Conservation (phyloP, 352 stramenopile genomes). For the Pseudoperonospora humuli region DNA sequence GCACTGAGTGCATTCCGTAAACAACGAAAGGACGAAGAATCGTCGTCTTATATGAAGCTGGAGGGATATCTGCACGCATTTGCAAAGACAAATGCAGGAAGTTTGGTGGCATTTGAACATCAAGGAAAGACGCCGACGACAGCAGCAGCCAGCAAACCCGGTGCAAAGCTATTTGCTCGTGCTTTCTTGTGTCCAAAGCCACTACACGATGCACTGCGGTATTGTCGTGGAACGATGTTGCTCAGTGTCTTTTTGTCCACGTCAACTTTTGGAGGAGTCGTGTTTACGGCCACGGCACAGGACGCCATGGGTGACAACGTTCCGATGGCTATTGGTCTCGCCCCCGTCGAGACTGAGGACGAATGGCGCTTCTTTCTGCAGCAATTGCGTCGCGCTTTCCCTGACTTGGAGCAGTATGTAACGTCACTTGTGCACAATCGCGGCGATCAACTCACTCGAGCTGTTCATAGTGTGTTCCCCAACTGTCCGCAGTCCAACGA, state of each 20-base stretch:
- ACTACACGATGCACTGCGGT: slow-evolving; percentile 40
- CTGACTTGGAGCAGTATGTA: slow-evolving; percentile 39
- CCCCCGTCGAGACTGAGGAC: slow-evolving; percentile 37
- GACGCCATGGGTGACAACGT: slow-evolving; percentile 75
- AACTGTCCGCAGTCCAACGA: slow-evolving; percentile 47
- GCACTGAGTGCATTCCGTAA: slow-evolving; percentile 62
- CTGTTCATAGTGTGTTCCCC: slow-evolving; percentile 38
- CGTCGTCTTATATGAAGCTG: slow-evolving; percentile 61
- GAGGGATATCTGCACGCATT: slow-evolving; percentile 56
- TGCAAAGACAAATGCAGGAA: slow-evolving; percentile 44
- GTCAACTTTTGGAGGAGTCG: slow-evolving; percentile 53
- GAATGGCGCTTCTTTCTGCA: slow-evolving; percentile 67
- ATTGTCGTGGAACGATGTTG: slow-evolving; percentile 54
- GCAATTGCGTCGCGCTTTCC: slow-evolving; percentile 46
- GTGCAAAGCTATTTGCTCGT: slow-evolving; percentile 41
- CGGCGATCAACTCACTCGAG: slow-evolving; percentile 38
- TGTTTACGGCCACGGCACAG: slow-evolving; percentile 63
- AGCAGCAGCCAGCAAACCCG: slow-evolving; percentile 5
- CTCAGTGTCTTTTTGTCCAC: slow-evolving; percentile 66
- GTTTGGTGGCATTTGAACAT: slow-evolving; percentile 60
- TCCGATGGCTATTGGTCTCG: slow-evolving; percentile 53
- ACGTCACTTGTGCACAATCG: slow-evolving; percentile 65
- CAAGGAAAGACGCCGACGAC: slow-evolving; percentile 6
- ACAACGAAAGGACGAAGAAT: slow-evolving; percentile 59
- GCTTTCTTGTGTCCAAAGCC: slow-evolving; percentile 66